Percentiles rank a stretch among this genome's conserved stretches.
Evolutionary conservation across 176 grass and related monocot genomes (phyloP).

Genomic region (Eremochloa ophiuroides): DNA sequence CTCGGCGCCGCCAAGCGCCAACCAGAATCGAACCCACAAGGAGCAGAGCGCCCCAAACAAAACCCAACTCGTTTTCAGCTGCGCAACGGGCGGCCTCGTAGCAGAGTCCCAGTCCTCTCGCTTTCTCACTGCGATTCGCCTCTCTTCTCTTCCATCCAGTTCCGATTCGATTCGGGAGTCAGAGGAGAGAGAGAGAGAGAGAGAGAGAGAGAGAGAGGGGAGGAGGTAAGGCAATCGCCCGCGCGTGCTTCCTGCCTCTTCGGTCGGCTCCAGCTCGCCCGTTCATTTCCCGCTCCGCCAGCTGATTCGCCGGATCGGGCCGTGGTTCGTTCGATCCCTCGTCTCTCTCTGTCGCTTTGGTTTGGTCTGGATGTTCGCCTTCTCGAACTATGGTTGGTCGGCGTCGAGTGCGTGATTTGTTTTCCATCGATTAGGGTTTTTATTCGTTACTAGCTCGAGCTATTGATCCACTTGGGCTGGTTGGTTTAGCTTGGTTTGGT

Average conservation of each 20-base stretch:
- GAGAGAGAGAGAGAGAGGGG: neutral
- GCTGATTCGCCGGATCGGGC: neutral
- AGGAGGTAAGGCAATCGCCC: neutral
- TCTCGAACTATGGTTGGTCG: neutral
- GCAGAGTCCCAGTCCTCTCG: slow-evolving; percentile 35
- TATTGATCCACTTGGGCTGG: slow-evolving; percentile 13
- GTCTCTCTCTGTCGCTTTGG: neutral
- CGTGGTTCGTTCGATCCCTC: neutral
- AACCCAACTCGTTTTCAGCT: slow-evolving; percentile 17
- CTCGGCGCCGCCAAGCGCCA: neutral
- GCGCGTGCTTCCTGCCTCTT: neutral
- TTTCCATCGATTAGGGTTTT: neutral
- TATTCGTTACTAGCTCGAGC: neutral
- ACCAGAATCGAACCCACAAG: neutral
- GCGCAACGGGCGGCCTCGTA: neutral
- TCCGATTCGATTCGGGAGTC: neutral
- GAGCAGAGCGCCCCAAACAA: neutral
- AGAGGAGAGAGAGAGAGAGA: neutral
- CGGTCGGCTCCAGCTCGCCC: neutral
- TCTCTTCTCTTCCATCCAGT: neutral
- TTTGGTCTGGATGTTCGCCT: neutral
- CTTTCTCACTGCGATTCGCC: slow-evolving; percentile 27
- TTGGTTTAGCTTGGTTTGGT: neutral
- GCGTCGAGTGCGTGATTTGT: neutral
- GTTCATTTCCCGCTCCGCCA: neutral